Evolutionary conservation across 192 early-diverging fungal species (phyloP), one percentile per base, ranked within the genome.

Genomic region (Entomortierella chlamydospora): DNA sequence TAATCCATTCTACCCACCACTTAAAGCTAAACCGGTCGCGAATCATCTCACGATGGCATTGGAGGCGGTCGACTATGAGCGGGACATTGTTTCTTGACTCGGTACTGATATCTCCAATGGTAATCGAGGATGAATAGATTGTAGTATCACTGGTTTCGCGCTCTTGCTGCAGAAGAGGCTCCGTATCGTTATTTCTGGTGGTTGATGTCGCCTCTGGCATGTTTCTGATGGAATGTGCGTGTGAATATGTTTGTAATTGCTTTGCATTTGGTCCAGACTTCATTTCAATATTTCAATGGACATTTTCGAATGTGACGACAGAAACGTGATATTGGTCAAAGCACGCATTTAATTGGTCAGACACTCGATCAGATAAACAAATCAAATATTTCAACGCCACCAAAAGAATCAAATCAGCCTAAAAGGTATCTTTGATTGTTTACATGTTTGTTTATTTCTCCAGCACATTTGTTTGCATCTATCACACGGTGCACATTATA

Each of bases 1-100:
- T 65, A 15, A 60, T 61, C 76, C 76, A 79, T 64, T 79, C 76
- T 42, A 79, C 1, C 76, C 76, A 79, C 76, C 76, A 79, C 57
- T 79, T 79, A 18, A 57, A 42, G 23, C 76, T 79, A 51, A 70
- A 79, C 13, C 76, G 45, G 26, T 79, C 57, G 4, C 62, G 68
- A 22, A 79, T 68, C 76, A 79, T 79, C 26, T 39, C 76, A 20
- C 68, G 68, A 33, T 79, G 76, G 43, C 70, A 68, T 5, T 58
- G 61, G 28, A 79, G 52, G 20, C 76, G 76, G 25, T 79, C 76
- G 8, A 25, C 50, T n/a, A n/a, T n/a, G n/a, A n/a, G n/a, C 49
- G 50, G 63, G 6, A 18, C 60, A n/a, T 70, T 67, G 23, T 20
- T 31, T n/a, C 60, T 66, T 28, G 49, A 41, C 10, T 50, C 8